Conservation (phyloP, 148 eudicot species). For the Oxyria digyna region DNA sequence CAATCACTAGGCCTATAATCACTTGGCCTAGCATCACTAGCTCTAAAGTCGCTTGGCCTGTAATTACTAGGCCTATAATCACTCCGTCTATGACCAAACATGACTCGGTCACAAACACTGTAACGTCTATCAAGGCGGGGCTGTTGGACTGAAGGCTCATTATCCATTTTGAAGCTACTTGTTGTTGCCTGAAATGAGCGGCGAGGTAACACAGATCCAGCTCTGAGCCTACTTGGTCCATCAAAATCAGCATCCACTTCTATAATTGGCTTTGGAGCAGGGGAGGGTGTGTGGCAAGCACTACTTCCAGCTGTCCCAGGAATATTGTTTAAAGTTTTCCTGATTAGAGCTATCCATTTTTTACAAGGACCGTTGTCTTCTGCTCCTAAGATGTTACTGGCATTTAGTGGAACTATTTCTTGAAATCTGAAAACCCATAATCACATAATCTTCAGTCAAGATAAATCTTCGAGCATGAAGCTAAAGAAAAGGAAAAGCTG, state of each 20-base stretch:
- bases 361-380: conserved; percentile 95
- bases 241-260: conserved; percentile 88
- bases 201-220: conserved; percentile 61
- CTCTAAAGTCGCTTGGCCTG: conserved; percentile 28
- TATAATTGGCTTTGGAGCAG: conserved; percentile 67
- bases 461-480: not conserved
- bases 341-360: conserved; percentile 61
- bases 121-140: conserved; percentile 76
- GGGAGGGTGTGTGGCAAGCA: conserved; percentile 80
- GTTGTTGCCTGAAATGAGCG: conserved; percentile 79
- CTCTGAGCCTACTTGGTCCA: conserved; percentile 47
- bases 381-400: conserved; percentile 84
- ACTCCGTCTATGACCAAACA: conserved; percentile 71
- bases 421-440: conserved; percentile 49
- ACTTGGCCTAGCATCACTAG: conserved; percentile 22
- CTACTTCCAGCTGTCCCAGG: conserved; percentile 67
- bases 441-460: not conserved
- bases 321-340: conserved; percentile 64
- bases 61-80: conserved; percentile 36
- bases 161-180: conserved; percentile 46
- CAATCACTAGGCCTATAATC: conserved; percentile 37
- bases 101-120: conserved; percentile 81
- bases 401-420: conserved; percentile 87
- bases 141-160: conserved; percentile 39
- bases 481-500: not conserved